Evolutionary conservation across 345 rosid species (phyloP).

Genomic region (Nasturtium officinale): DNA sequence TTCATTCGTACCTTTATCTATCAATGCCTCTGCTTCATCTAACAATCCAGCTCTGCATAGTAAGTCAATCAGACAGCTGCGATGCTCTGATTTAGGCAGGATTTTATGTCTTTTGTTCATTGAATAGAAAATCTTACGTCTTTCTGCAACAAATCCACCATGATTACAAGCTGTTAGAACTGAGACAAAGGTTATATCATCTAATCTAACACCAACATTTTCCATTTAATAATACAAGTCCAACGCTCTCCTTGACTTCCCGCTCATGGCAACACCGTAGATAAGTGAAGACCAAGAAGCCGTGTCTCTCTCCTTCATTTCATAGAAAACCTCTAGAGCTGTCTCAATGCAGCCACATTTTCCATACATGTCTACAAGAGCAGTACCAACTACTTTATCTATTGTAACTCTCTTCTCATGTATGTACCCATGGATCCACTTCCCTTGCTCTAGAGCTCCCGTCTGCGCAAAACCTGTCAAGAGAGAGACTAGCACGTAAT

Average conservation of each 20-base stretch:
- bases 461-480: conserved; percentile 75
- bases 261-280: conserved; percentile 72
- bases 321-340: conserved; percentile 59
- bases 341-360: conserved; percentile 69
- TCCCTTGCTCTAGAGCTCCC: conserved; percentile 80
- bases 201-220: conserved; percentile 50
- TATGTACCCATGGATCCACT: conserved; percentile 74
- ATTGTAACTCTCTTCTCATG: conserved; percentile 50
- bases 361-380: conserved; percentile 79
- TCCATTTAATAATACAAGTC: conserved; percentile 64
- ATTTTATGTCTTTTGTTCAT: conserved; percentile 54
- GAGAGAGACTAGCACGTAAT: conserved; percentile 65
- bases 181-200: conserved; percentile 67
- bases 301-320: conserved; percentile 53
- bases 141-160: conserved; percentile 76
- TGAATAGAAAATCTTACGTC: conserved; percentile 54
- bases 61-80: conserved; percentile 67
- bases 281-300: conserved; percentile 80
- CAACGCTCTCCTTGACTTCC: conserved; percentile 58
- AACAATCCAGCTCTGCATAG: conserved; percentile 73
- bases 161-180: conserved; percentile 83
- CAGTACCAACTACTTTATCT: conserved; percentile 66
- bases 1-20: conserved; percentile 43
- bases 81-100: conserved; percentile 67
- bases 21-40: conserved; percentile 67